These are phyloP conservation scores for Cenchrus fungigraminus DNA, from an alignment of 176 grass and related monocot genomes.

Conservation along the genomic window DNA sequence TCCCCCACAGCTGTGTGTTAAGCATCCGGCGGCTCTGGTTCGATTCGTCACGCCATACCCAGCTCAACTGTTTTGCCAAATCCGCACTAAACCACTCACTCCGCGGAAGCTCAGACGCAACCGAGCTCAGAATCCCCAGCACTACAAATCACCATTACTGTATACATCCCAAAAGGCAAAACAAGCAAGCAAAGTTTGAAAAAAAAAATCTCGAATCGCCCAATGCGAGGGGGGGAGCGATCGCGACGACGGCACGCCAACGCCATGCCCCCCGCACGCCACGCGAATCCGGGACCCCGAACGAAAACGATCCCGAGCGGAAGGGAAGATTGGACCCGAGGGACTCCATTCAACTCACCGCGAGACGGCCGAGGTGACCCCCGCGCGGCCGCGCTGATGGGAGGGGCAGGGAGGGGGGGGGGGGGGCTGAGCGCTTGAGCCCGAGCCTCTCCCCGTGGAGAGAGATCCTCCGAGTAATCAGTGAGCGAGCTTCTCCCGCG, in stretches of 20 bases:
- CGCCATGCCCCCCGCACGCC: background rate
- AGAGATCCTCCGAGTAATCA: conserved; percentile 11
- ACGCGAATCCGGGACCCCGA: background rate
- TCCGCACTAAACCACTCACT: conserved; percentile 8
- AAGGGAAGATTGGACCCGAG: background rate
- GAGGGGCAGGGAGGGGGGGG: background rate
- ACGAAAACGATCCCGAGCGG: background rate
- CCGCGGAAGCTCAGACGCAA: conserved; percentile 12
- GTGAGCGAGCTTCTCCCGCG: background rate
- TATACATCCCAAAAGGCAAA: background rate
- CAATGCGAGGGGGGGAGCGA: conserved; percentile 21
- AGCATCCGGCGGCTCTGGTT: background rate
- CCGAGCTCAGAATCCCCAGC: background rate
- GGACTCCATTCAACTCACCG: conserved; percentile 13
- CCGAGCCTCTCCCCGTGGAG: conserved; percentile 1
- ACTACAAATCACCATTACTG: background rate
- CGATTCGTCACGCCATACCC: conserved; percentile 47
- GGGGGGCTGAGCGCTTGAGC: background rate
- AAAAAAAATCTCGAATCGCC: background rate
- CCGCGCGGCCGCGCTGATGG: background rate
- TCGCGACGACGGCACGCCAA: background rate
- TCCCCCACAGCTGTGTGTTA: conserved; percentile 21
- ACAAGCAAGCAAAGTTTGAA: background rate
- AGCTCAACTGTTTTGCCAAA: conserved; percentile 2
- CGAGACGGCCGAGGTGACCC: background rate